phyloP scores from a whole-genome alignment of 495 filamentous ascomycete genomes.

The Neurospora discreta region DNA sequence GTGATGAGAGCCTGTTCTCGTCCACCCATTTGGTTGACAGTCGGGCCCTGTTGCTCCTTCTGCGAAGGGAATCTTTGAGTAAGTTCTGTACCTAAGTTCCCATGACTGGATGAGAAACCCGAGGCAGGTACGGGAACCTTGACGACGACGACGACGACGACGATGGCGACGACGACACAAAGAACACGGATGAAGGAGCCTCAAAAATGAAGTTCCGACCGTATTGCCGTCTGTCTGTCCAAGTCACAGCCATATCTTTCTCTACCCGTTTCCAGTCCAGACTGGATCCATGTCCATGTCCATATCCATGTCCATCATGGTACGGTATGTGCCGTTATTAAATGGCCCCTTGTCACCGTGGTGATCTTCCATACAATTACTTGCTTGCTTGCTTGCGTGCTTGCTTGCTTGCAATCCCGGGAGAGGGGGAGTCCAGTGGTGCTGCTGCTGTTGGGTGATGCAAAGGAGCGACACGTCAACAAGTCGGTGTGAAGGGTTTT shows the following conservation, averaged over 20 bases:
- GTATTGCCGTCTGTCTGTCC: not conserved
- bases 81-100: too few relatives aligned
- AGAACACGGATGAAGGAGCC: not conserved
- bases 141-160: not conserved
- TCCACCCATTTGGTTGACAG: not conserved
- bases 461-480: slow-evolving; percentile 22
- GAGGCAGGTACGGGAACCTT: not conserved
- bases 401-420: not conserved
- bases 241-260: not conserved
- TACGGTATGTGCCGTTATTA: not conserved
- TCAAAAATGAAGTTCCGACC: not conserved
- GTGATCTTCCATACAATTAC: not conserved
- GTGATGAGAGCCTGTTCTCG: not conserved
- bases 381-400: not conserved
- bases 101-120: not conserved
- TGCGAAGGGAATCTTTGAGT: not conserved
- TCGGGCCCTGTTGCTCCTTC: not conserved
- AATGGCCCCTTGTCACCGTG: not conserved
- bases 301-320: not conserved
- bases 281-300: not conserved
- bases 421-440: not conserved
- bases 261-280: not conserved
- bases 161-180: not conserved
- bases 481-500: slow-evolving; percentile 17
- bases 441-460: slow-evolving; percentile 12